Evolutionary conservation across 805 yeast genomes (phyloP), one percentile per base, ranked within the genome.

Genomic region (Candida ovalis): DNA sequence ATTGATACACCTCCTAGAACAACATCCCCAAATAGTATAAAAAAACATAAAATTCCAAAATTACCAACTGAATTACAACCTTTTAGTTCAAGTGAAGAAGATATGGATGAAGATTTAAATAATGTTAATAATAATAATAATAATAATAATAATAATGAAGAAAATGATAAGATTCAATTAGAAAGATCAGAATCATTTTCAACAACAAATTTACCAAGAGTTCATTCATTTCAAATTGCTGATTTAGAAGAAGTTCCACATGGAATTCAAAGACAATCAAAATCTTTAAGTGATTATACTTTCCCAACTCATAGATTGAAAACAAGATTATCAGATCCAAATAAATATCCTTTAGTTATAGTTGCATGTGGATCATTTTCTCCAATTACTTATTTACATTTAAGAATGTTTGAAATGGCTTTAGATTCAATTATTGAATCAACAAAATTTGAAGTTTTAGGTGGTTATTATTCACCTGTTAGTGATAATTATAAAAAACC

Each of bases 341-440:
- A 84, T 52, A 92, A 92, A 68, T 76, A 82, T 56, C 99, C 99
- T 1, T 74, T 94, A 55, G 97, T 94, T 12, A 79, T 94, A 45
- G 98, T 94, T 24, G 97, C 98, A 1, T 94, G 99, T 69, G 99
- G 99, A 8, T 89, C 97, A 2, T 94, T 92, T 62, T 87, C 96
- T 2, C 99, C 99, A 30, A 84, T 94, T 46, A 94, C 99, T 0
- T 94, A 94, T 67, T 73, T 94, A 48, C 99, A 94, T 68, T 72
- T 94, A 61, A 78, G 99, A 49, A 94, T 94, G 98, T 94, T 94
- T 66, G 99, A 94, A 70, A 94, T 94, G 99, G 99, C 99, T 0
- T 71, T 94, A 59, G 99, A 94, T 66, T 82, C 95, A 8, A 86
- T 94, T 43, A 73, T 88, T 41, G 99, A 94, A 67, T 90, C 84